A percentile compares a stretch with the other conserved stretches of the same genome.
Conservation (phyloP, 305 asterid genomes). For the Fraxinus ornus region DNA sequence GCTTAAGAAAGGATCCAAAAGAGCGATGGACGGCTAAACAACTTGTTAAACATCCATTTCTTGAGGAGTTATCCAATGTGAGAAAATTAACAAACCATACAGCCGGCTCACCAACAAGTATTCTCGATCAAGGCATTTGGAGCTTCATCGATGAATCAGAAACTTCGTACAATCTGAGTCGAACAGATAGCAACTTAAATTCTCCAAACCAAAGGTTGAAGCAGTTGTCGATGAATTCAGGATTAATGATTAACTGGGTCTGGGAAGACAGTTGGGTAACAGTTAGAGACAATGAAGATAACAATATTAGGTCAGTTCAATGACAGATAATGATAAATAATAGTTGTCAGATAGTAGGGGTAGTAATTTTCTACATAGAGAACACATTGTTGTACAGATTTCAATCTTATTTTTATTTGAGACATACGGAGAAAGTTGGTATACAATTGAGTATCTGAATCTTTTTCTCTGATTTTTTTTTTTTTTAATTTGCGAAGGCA, state of each 20-base stretch:
- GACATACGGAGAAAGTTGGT: neutral
- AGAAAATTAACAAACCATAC: neutral
- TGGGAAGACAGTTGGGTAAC: conserved; percentile 48
- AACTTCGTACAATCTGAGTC: neutral
- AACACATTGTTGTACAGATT: conserved; percentile 19
- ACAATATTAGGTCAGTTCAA: neutral
- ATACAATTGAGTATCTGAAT: neutral
- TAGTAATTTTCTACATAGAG: conserved; percentile 1
- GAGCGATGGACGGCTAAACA: conserved; percentile 61
- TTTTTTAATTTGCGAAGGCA: too few species aligned
- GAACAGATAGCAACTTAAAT: neutral
- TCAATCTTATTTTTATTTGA: conserved; percentile 13
- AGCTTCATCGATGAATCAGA: conserved; percentile 40
- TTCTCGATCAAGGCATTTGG: conserved; percentile 76
- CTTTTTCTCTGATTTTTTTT: too few species aligned
- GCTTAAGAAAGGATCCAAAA: conserved; percentile 52
- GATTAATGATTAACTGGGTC: conserved; percentile 33
- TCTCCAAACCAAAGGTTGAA: conserved; percentile 37
- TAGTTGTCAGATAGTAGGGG: conserved; percentile 15
- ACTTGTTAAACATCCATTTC: conserved; percentile 62
- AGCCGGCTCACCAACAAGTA: conserved; percentile 60
- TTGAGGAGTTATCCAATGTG: conserved; percentile 17
- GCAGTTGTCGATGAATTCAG: conserved; percentile 31
- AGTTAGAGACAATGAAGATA: conserved; percentile 34
- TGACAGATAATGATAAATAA: conserved; percentile 8